phyloP scores from a whole-genome alignment of 2,329 filamentous ascomycete species.

The Pseudopyricularia javanii region DNA sequence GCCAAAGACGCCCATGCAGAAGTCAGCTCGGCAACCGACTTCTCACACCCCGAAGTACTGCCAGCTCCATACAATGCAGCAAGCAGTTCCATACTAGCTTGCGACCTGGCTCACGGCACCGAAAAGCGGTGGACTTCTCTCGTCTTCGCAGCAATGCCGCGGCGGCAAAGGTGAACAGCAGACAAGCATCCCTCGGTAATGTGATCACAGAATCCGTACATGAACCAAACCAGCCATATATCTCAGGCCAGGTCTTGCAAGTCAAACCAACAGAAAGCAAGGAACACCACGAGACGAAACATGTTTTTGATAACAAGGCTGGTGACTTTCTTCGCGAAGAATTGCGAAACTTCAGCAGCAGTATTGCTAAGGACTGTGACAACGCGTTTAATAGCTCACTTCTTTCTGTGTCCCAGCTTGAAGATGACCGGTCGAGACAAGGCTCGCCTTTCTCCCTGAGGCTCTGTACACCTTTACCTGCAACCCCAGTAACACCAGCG shows the following conservation, averaged over 20 bases:
- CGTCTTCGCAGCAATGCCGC: constrained; percentile 8
- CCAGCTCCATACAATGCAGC: constrained; percentile 37
- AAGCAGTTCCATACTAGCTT: constrained; percentile 26
- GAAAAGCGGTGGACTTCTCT: constrained; percentile 43
- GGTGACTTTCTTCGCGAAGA: constrained; percentile 51
- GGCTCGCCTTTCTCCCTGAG: constrained; percentile 30
- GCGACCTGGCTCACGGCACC: constrained; percentile 32
- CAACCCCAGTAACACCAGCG: constrained; percentile 1
- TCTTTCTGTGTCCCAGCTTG: constrained; percentile 14
- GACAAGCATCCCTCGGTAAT: neutral
- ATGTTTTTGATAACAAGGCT: neutral
- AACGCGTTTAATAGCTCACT: constrained; percentile 72
- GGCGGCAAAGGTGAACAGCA: constrained; percentile 4
- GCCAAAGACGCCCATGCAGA: constrained; percentile 13
- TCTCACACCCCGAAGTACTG: constrained; percentile 24
- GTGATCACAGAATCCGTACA: neutral
- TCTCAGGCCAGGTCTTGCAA: constrained; percentile 5
- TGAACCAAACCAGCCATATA: constrained; percentile 11
- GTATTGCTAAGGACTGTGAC: constrained; percentile 81
- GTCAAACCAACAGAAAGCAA: neutral
- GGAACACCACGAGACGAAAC: neutral
- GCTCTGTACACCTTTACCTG: constrained; percentile 17
- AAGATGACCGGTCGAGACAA: constrained; percentile 13
- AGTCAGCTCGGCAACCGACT: constrained; percentile 16
- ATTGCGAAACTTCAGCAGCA: constrained; percentile 69